These are phyloP conservation scores for Pyrenopolyporus hunteri DNA, from an alignment of 495 filamentous ascomycete species.

Conservation along the genomic window DNA sequence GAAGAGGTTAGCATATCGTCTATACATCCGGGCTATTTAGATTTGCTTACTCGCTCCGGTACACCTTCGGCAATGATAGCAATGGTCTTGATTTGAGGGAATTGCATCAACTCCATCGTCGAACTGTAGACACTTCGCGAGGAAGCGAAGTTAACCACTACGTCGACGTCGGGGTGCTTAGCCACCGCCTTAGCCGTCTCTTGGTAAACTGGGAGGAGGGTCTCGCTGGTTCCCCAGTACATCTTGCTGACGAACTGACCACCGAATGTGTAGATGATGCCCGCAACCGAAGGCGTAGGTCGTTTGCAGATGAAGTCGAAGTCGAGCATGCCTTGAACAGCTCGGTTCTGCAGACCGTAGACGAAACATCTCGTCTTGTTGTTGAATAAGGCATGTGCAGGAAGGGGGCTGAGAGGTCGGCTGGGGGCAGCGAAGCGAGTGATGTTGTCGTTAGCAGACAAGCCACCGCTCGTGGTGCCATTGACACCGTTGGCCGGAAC, in stretches of 20 bases:
- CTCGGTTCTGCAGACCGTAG: slow-evolving; percentile 96
- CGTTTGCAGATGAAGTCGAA: slow-evolving; percentile 99
- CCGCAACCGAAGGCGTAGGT: slow-evolving; percentile 91
- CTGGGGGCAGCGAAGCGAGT: slow-evolving; percentile 92
- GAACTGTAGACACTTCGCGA: slow-evolving; percentile 97
- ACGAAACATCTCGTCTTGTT: slow-evolving; percentile 99
- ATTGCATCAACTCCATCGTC: slow-evolving; percentile 98
- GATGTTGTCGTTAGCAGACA: slow-evolving; percentile 97
- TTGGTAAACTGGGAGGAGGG: slow-evolving; percentile 97
- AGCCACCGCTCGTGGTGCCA: slow-evolving; percentile 47
- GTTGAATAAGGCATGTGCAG: slow-evolving; percentile 89
- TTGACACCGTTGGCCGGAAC: slow-evolving; percentile 52
- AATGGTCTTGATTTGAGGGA: slow-evolving; percentile 95
- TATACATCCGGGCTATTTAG: not conserved
- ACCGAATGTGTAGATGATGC: slow-evolving; percentile 99
- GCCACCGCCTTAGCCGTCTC: slow-evolving; percentile 89
- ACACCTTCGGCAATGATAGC: slow-evolving; percentile 99
- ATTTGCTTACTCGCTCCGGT: slow-evolving; percentile 81
- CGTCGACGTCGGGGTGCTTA: slow-evolving; percentile 97
- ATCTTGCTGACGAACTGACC: slow-evolving; percentile 99
- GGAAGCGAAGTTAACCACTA: slow-evolving; percentile 98
- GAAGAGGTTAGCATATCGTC: slow-evolving; percentile 33
- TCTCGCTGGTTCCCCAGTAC: slow-evolving; percentile 99
- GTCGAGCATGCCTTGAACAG: slow-evolving; percentile 99
- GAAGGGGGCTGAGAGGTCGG: slow-evolving; percentile 84